These are phyloP conservation scores for Sphagnum magellanicum DNA, from an alignment of 228 moss, liverwort and hornwort genomes.

Conservation along the genomic window DNA sequence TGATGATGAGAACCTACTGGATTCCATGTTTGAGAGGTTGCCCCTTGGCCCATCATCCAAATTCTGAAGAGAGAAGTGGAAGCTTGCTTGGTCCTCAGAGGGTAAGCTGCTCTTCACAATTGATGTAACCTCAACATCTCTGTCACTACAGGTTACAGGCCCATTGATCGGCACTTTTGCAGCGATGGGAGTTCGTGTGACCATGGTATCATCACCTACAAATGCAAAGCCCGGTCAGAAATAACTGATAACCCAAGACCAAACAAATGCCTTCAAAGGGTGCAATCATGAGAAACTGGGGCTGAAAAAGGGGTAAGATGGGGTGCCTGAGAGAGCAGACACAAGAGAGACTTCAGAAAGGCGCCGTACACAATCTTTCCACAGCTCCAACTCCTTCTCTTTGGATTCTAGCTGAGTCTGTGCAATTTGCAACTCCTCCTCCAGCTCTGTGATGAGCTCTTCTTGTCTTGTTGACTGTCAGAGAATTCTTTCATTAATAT, in stretches of 20 bases:
- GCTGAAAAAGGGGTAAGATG: background rate
- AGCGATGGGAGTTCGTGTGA: conserved; percentile 3
- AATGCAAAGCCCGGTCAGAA: background rate
- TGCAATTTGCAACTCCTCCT: conserved; percentile 41
- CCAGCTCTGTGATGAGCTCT: conserved; percentile 36
- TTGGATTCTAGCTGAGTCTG: conserved; percentile 26
- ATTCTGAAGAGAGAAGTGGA: conserved; percentile 2
- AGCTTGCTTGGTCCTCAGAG: conserved; percentile 5
- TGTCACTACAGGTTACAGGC: conserved; percentile 5
- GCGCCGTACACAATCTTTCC: conserved; percentile 44
- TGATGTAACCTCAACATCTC: conserved; percentile 5
- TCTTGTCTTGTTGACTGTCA: conserved; percentile 46
- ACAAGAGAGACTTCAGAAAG: conserved; percentile 22
- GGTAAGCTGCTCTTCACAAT: conserved; percentile 11
- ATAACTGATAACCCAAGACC: background rate
- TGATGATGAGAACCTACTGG: background rate
- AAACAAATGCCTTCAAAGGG: background rate
- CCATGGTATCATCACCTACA: conserved; percentile 29
- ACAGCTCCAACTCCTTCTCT: conserved; percentile 52
- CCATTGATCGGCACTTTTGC: background rate
- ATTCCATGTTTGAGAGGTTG: background rate
- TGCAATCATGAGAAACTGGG: background rate
- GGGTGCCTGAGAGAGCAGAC: conserved; percentile 21
- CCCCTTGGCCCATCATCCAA: background rate
- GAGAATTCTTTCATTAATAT: too few species aligned